These are phyloP conservation scores for Peronospora destructor DNA, from an alignment of 352 stramenopile genomes.

Conservation along the genomic window DNA sequence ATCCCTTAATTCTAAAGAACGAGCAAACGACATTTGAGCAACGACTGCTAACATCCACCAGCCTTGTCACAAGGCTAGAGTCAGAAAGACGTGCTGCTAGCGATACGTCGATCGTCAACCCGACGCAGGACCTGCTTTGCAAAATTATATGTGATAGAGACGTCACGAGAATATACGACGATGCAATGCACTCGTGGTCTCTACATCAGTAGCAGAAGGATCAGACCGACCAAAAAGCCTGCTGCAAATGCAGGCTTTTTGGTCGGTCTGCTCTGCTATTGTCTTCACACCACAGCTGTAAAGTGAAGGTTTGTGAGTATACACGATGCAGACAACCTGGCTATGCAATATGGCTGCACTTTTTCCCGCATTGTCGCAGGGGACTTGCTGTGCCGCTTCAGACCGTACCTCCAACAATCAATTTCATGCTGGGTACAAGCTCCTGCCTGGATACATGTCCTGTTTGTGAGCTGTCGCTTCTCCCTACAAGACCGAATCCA, in stretches of 20 bases:
- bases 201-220: neutral
- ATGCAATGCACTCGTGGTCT: slow-evolving; percentile 7
- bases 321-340: neutral
- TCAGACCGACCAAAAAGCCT: too few species aligned
- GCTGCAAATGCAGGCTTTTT: too few species aligned
- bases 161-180: neutral
- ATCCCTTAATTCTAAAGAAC: neutral
- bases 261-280: too few species aligned
- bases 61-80: neutral
- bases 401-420: neutral
- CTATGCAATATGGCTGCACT: slow-evolving; percentile 22
- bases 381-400: neutral
- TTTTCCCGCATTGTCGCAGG: slow-evolving; percentile 16
- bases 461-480: neutral
- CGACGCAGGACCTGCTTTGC: neutral
- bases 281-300: neutral
- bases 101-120: slow-evolving; percentile 9
- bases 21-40: slow-evolving; percentile 3
- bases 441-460: neutral
- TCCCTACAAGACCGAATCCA: slow-evolving; percentile 1
- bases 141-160: slow-evolving; percentile 12
- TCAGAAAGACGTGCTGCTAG: slow-evolving; percentile 5
- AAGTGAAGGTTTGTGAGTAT: slow-evolving; percentile 10
- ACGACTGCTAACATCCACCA: slow-evolving; percentile 3
- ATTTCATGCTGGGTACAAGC: neutral